Evolutionary conservation across 495 filamentous ascomycete genomes (phyloP), one percentile per base, ranked within the genome.

Genomic region (Podospora pseudopauciseta): DNA sequence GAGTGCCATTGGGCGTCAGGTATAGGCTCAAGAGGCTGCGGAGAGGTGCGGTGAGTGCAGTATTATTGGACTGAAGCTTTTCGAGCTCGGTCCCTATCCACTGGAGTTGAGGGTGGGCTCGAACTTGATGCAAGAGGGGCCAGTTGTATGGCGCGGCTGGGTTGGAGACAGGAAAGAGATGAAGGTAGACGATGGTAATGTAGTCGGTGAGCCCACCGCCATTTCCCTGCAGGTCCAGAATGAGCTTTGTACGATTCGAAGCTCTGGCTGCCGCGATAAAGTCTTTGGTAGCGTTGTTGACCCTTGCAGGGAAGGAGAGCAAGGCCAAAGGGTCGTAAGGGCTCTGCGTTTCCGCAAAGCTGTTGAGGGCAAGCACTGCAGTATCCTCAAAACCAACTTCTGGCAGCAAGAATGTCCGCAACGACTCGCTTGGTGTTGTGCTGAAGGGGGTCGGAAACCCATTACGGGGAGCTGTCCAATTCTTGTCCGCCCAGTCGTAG

Each of bases 171-270:
- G 81, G 81, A 74, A 84, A 84, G 62, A 84, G 76, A 16, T 32
- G 32, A 16, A 66, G 56, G 65, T 68, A 77, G 2, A 84, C 71
- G 34, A 79, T 77, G 19, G 75, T 73, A 7, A 80, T 68, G 27
- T 74, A 71, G 53, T 76, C 26, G 27, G 81, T 70, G 5, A 68
- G 68, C 15, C 87, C 87, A 13, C 87, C 86, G 0, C 72, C 72
- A 70, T 89, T 88, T 23, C 74, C 72, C 6, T 82, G 77, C 0
- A 88, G 66, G 70, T 89, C 86, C 65, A 89, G 82, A 56, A 88
- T 72, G 3, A 88, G 75, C 56, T 68, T 54, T 65, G 69, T 18
- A 19, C 70, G 66, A 23, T 61, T 61, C 23, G 67, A 26, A 4
- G 55, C 63, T 4, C 63, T 64, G 49, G 67, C 68, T 1, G 44